phyloP scores from a whole-genome alignment of 192 early-diverging fungal species.

The Piromyces sp. region DNA sequence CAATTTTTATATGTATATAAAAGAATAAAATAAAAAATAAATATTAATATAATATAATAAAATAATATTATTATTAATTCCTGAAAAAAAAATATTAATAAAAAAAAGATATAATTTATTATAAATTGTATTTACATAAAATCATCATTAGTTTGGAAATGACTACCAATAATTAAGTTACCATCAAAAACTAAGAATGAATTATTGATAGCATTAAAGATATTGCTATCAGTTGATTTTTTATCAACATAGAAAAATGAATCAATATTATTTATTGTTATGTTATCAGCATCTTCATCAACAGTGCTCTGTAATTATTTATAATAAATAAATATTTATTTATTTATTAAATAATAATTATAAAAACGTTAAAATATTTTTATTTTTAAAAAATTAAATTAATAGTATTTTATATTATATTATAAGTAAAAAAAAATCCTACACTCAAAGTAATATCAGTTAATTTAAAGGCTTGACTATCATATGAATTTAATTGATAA shows the following conservation, averaged over 20 bases:
- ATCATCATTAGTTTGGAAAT: constrained; percentile 29
- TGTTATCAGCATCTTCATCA: not conserved
- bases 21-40: not conserved
- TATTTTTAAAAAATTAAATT: too few species aligned
- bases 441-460: constrained; percentile 5
- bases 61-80: not conserved
- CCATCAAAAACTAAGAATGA: constrained; percentile 32
- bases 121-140: constrained; percentile 12
- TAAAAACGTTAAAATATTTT: too few species aligned
- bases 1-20: too few species aligned
- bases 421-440: not conserved
- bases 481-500: constrained; percentile 9
- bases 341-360: too few species aligned
- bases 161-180: constrained; percentile 27
- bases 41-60: not conserved
- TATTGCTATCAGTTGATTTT: constrained; percentile 14
- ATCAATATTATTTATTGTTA: constrained; percentile 5
- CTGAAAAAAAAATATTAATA: not conserved
- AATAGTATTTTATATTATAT: too few species aligned
- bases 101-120: not conserved
- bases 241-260: constrained; percentile 24
- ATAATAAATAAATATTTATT: too few species aligned
- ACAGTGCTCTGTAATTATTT: not conserved
- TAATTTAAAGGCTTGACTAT: constrained; percentile 1
- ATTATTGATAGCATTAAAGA: constrained; percentile 29